Evolutionary conservation across 2,329 filamentous ascomycete genomes (phyloP), one percentile per base, ranked within the genome.

Genomic region (Fusarium sp.): DNA sequence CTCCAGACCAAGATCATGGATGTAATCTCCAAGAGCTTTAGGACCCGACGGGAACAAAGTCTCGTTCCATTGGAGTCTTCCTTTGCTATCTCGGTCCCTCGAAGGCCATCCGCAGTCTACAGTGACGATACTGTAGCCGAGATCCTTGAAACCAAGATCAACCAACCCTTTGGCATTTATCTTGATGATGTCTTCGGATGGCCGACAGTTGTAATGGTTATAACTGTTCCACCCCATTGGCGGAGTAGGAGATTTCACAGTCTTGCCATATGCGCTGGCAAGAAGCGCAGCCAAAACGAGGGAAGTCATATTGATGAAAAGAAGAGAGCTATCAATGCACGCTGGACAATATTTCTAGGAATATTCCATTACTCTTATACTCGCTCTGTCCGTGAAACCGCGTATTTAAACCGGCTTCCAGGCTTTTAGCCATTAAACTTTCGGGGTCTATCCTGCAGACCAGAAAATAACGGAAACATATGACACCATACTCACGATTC

Each of bases 221-320:
- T 90, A 90, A 4, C 84, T 86, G 67, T 90, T 90, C 88, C 88
- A 90, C 17, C 87, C 83, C 84, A 85, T 84, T 1, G 82, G 81
- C 4, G 84, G 84, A 2, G 82, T 82, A 9, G 76, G 70, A 3
- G 79, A 79, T 31, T 67, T 77, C 2, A 64, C 68, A 0, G 58
- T 74, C 22, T 67, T 63, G 17, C 62, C 70, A 29, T 54, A 39
- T 3, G 41, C 46, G 8, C 54, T 31, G 11, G 61, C 44, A 44
- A 72, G n/a, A 53, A 73, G 56, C 12, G 39, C 13, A 3, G 61
- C 22, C 2, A 73, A 18, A 17, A 62, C 15, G 13, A 73, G 36
- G 14, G 47, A 22, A 22, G 61, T 36, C 70, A 72, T 72, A 22
- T 7, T 62, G 46, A 38, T 7, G 10, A 59, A 1, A 4, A 22